Percentiles rank a stretch among this genome's conserved stretches.
These are phyloP conservation scores for Chrysoporthe puriensis DNA, from an alignment of 2,329 filamentous ascomycete species.

Conservation along the genomic window DNA sequence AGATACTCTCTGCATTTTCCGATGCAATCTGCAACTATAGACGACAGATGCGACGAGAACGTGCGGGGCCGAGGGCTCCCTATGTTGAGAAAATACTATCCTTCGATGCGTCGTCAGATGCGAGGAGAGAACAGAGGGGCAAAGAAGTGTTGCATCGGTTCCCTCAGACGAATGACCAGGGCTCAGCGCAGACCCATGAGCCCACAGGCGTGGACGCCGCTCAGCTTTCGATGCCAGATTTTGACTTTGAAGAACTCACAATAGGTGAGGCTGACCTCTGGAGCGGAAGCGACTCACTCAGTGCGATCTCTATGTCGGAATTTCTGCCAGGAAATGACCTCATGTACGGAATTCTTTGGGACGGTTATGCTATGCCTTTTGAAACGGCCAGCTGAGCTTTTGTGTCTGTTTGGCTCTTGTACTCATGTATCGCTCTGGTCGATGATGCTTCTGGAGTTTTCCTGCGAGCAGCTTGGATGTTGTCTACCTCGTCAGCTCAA, in stretches of 20 bases:
- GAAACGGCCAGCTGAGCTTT: neutral
- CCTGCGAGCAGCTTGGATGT: no score
- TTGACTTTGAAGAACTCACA: constrained; percentile 5
- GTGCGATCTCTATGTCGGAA: constrained; percentile 15
- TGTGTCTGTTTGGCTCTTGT: neutral
- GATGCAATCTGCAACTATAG: constrained; percentile 27
- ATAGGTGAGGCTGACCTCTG: constrained; percentile 10
- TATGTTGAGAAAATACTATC: constrained; percentile 21
- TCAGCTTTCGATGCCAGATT: constrained; percentile 15
- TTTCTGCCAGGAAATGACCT: constrained; percentile 20
- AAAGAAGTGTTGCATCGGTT: neutral
- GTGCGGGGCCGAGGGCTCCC: constrained; percentile 3
- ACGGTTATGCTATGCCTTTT: constrained; percentile 19
- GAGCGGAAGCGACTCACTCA: constrained; percentile 20
- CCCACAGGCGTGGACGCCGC: neutral
- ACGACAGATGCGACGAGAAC: constrained; percentile 13
- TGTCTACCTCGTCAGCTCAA: no score
- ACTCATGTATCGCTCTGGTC: neutral
- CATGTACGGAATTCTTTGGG: constrained; percentile 25
- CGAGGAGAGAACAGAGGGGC: constrained; percentile 4
- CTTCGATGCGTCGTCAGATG: constrained; percentile 18
- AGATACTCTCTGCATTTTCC: constrained; percentile 30
- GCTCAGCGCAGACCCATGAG: neutral
- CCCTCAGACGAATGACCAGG: neutral
- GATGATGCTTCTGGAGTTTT: neutral